phyloP scores from a whole-genome alignment of 257 asterid genomes.

The Solanum pinnatisectum region DNA sequence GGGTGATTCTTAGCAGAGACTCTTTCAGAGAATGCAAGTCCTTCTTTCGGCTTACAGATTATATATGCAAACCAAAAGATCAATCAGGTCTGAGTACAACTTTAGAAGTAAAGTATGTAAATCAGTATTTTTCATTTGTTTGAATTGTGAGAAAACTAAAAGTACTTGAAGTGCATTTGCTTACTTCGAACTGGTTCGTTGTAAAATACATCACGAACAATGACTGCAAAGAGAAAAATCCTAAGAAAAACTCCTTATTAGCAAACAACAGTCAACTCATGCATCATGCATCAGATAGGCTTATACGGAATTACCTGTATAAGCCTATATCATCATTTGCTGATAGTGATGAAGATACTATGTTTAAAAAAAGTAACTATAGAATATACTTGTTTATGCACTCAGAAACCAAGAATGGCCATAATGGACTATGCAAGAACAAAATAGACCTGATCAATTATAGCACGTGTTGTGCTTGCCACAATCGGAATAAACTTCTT shows the following conservation, averaged over 20 bases:
- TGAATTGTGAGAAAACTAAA: neutral
- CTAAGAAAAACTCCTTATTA: constrained; percentile 12
- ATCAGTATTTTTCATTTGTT: neutral
- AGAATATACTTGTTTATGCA: neutral
- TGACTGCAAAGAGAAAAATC: neutral
- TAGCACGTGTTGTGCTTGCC: neutral
- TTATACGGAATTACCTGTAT: constrained; percentile 39
- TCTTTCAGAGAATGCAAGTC: constrained; percentile 57
- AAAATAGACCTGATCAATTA: neutral
- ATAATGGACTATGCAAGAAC: neutral
- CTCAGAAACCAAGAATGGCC: neutral
- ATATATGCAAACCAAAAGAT: constrained; percentile 16
- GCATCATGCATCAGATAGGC: neutral
- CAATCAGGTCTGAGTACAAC: constrained; percentile 12
- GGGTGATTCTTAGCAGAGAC: constrained; percentile 67
- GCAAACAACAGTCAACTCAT: neutral
- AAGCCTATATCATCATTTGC: neutral
- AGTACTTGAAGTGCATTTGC: neutral
- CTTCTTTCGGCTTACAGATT: constrained; percentile 54
- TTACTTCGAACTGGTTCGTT: neutral
- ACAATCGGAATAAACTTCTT: neutral
- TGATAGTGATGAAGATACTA: neutral
- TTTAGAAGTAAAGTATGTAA: neutral
- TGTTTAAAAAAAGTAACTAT: neutral
- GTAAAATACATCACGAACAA: neutral